Base-by-base conservation (phyloP, 495 filamentous ascomycete genomes). In the Tuber aestivum region DNA sequence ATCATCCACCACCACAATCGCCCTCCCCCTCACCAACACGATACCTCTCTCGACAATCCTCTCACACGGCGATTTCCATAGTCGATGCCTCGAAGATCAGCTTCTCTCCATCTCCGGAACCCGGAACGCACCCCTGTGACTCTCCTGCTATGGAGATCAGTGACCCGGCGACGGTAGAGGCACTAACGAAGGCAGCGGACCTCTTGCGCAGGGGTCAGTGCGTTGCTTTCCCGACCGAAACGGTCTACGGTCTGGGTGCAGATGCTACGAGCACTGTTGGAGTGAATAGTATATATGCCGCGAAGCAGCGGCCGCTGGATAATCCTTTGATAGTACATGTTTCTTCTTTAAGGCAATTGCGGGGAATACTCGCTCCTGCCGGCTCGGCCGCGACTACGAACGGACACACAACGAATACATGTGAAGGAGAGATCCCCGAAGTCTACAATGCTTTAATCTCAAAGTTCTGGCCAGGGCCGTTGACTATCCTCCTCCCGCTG, bases 171-270 rank as follows among this genome's bases (percentile, higher is more conserved):
- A 78, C 81, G 20, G 35, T 27, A 5, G 56, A 71, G n/a, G 41
- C 77, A 27, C 73, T 83, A 2, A 45, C 74, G 56, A 35, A 71
- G 21, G 81, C 82, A 14, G 76, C 81, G 3, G 69, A 72, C 37
- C 50, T 83, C 3, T 7, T 81, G 23, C 50, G 74, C 44, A 65
- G 77, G 27, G 73, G 74, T 71, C 74, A 83, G 69, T 76, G 74
- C 70, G 92, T 99, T 65, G 96, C 93, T 14, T 99, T 99, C 83
- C 96, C 95, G 8, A 99, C 96, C 0, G 95, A 99, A 85, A 99
- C 95, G 9, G 95, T 99, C 16, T 99, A 99, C 84, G 95, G 95
- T 3, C 87, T 99, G 21, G 95, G 94, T 70, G 95, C 95, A 32
- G 95, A 98, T 86, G 96, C 95, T 9, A 97, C 94, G 41, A 88